Percentiles rank a stretch among this genome's conserved stretches.
Evolutionary conservation across 768 basidiomycete species (phyloP).

Genomic region (Phylloporus sp.): DNA sequence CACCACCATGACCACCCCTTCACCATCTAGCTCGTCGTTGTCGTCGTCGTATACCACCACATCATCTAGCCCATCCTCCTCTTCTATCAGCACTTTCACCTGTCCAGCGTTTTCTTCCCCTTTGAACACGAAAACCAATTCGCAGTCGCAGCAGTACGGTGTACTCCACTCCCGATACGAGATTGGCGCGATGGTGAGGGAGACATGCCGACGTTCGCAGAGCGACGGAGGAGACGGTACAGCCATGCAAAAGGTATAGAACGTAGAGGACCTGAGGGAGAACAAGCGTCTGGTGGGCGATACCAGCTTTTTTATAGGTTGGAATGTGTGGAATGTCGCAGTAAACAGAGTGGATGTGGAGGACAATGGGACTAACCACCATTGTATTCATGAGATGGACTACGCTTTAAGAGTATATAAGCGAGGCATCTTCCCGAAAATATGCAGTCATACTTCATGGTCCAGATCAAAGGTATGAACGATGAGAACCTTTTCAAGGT

Average conservation of each 20-base stretch:
- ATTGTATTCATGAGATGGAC: background rate
- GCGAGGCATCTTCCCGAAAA: background rate
- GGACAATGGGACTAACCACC: background rate
- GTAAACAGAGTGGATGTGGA: background rate
- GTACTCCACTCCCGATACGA: slow-evolving; percentile 5
- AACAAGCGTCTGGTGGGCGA: background rate
- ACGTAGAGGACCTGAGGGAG: background rate
- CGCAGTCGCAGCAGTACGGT: background rate
- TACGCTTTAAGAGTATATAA: background rate
- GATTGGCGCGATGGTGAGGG: slow-evolving; percentile 8
- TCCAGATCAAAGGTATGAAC: too few species aligned
- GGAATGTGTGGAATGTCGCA: too few species aligned
- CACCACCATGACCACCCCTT: background rate
- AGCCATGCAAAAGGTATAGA: background rate
- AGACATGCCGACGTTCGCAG: slow-evolving; percentile 2
- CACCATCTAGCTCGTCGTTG: background rate
- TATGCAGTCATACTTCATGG: background rate
- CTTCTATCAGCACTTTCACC: background rate
- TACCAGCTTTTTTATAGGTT: background rate
- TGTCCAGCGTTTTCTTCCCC: background rate
- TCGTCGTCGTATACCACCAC: background rate
- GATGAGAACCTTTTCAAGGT: too few species aligned
- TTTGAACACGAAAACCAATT: slow-evolving; percentile 5
- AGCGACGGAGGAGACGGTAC: background rate
- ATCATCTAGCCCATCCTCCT: background rate